Evolutionary conservation across 768 basidiomycete genomes (phyloP), one percentile per base, ranked within the genome.

Genomic region (Tylopilus plumbeoviolaceoides): DNA sequence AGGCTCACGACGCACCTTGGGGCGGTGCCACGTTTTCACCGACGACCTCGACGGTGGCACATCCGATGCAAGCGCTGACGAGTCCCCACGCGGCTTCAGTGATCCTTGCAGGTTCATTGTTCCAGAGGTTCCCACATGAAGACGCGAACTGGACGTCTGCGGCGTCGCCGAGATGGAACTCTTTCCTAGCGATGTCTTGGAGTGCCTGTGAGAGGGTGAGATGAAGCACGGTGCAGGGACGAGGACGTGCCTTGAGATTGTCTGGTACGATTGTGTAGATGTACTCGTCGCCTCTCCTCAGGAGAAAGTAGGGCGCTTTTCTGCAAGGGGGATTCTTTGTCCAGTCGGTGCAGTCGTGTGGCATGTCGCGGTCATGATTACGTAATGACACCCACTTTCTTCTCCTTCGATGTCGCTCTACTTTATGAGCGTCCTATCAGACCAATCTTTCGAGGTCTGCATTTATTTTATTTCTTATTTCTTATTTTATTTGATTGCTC

Each of bases 401-500:
- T 3, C n/a, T 17, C 42, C 30, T 12, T 21, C 10, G n/a, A 62
- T 65, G 60, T 51, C 52, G 25, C 1, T 55, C 4, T 67, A 63
- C 15, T 68, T 68, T 33, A 68, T 67, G 66, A 68, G 62, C 30
- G 57, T 67, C 47, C 5, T 54, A 21, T 52, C 50, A 2, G 66
- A 67, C 27, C 43, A 47, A 20, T 62, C 66, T 17, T 68, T 68
- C 62, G 68, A 68, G 66, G 67, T 70, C 7, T n/a, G n/a, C n/a
- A n/a, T 30, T 7, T 30, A 7, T 30, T 30, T 30, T 30, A 2
- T 30, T 30, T 30, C 7, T 4, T 30, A 4, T 10, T 30, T 30
- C 3, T 30, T 7, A 30, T 30, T 8, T 30, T 1, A 30, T 30
- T 7, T 3, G 2, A 21, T 21, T 8, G 21, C 11, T 55, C 15